Evolutionary conservation across 495 filamentous ascomycete species (phyloP), one percentile per base, ranked within the genome.

Genomic region (Hypomontagnella monticulosa): DNA sequence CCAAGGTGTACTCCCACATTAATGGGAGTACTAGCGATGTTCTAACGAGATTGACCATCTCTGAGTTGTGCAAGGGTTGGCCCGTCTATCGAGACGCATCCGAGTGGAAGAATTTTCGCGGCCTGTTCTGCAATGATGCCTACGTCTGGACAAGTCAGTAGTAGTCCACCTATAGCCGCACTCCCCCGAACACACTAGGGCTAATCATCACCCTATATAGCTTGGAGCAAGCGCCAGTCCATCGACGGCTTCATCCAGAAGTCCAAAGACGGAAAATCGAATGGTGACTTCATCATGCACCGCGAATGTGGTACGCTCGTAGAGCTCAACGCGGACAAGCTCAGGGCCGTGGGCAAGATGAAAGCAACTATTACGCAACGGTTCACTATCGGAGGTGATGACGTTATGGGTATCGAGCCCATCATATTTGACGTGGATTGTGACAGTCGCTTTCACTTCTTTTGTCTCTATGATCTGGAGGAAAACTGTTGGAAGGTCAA

Each of bases 311-410:
- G 86, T 20, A 81, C 80, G 0, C 78, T 84, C 6, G 85, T 79
- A 4, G 87, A 89, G 60, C 81, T 89, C 47, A 79, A 73, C 32
- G 60, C 73, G 12, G 61, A 67, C 33, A 76, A 57, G 14, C 63
- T 37, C 20, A 84, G 86, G n/a, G 87, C 86, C n/a, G 81, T 89
- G 5, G 85, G 85, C 60, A 89, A 89, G 75, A 85, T 89, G 84
- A 89, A 89, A 72, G 87, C 87, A 1, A 88, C 86, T 40, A 89
- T 89, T 72, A 89, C 87, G 1, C 87, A 89, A 72, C 81, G 87
- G 32, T 89, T 89, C 74, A 69, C 43, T 3, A 77, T 84, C 33
- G 54, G 58, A 16, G 72, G 74, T 1, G 57, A 69, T 18, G 73
- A 75, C n/a, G 71, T 66, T 12, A 57, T 37, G n/a, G 71, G 66